Conservation (phyloP, 345 rosid species). For the thale cress (Arabidopsis thaliana) region DNA sequence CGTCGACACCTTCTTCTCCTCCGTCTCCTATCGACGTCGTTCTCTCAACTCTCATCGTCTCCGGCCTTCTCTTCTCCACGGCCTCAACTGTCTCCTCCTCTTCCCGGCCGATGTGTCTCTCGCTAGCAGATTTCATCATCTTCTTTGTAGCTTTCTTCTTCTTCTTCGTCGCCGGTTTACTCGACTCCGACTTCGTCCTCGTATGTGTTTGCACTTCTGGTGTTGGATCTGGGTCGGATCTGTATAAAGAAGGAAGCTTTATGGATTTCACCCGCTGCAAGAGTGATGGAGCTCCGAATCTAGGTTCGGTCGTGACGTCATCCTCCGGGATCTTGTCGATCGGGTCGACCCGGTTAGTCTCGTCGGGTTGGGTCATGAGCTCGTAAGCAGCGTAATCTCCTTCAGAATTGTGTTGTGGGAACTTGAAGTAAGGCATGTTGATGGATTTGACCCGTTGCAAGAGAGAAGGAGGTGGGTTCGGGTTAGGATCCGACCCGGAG, state of each 20-base stretch:
- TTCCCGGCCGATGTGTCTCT: constrained; percentile 36
- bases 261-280: constrained; percentile 70
- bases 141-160: constrained; percentile 37
- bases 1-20: constrained; percentile 46
- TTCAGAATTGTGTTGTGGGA: constrained; percentile 40
- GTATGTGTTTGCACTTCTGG: constrained; percentile 38
- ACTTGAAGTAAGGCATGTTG: constrained; percentile 44
- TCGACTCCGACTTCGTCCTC: constrained; percentile 59
- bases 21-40: constrained; percentile 40
- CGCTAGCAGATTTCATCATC: constrained; percentile 79
- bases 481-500: constrained; percentile 37
- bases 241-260: constrained; percentile 50
- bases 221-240: constrained; percentile 39
- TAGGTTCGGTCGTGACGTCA: constrained; percentile 11
- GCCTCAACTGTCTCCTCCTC: constrained; percentile 38
- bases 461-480: constrained; percentile 55
- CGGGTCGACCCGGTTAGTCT: constrained; percentile 30
- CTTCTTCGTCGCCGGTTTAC: constrained; percentile 34
- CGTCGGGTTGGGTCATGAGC: constrained; percentile 25
- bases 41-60: constrained; percentile 42
- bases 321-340: constrained; percentile 7
- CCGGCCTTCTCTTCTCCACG: constrained; percentile 47
- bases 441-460: constrained; percentile 67
- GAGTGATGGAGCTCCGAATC: constrained; percentile 51
- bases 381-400: constrained; percentile 38